Evolutionary conservation across 2,329 filamentous ascomycete genomes (phyloP).

Genomic region (Phaeosphaeria sp.): DNA sequence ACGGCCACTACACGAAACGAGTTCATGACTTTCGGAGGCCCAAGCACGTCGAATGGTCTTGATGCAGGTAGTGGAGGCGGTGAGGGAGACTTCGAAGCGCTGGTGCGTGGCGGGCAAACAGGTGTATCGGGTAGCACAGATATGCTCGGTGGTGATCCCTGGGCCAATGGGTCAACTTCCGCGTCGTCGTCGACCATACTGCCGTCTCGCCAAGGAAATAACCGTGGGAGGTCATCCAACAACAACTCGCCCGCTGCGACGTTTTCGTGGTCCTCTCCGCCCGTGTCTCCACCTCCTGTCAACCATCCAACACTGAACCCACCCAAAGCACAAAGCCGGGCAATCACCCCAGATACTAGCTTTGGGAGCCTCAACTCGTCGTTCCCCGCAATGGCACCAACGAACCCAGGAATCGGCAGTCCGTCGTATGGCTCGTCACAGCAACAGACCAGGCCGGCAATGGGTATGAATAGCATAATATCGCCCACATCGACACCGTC

Average conservation of each 20-base stretch:
- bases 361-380: constrained; percentile 49
- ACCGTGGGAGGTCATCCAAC: constrained; percentile 32
- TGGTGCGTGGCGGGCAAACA: constrained; percentile 79
- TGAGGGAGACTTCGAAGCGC: constrained; percentile 82
- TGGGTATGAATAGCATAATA: constrained; percentile 44
- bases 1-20: constrained; percentile 66
- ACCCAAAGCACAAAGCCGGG: constrained; percentile 46
- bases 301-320: constrained; percentile 27
- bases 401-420: constrained; percentile 43
- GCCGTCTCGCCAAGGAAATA: constrained; percentile 38
- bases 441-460: constrained; percentile 44
- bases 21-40: constrained; percentile 72
- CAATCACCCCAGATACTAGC: constrained; percentile 61
- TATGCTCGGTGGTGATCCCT: constrained; percentile 52
- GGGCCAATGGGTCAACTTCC: constrained; percentile 47
- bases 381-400: constrained; percentile 44
- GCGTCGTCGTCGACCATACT: constrained; percentile 38
- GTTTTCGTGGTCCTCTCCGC: constrained; percentile 56
- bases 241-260: constrained; percentile 44
- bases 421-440: constrained; percentile 47
- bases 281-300: constrained; percentile 47
- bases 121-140: constrained; percentile 46
- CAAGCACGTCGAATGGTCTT: constrained; percentile 61
- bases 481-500: constrained; percentile 33
- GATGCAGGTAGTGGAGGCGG: constrained; percentile 63